A percentile compares a stretch with the other conserved stretches of the same genome.
Conservation (phyloP, 2,329 filamentous ascomycete genomes). For the Trichoderma aggressivum region DNA sequence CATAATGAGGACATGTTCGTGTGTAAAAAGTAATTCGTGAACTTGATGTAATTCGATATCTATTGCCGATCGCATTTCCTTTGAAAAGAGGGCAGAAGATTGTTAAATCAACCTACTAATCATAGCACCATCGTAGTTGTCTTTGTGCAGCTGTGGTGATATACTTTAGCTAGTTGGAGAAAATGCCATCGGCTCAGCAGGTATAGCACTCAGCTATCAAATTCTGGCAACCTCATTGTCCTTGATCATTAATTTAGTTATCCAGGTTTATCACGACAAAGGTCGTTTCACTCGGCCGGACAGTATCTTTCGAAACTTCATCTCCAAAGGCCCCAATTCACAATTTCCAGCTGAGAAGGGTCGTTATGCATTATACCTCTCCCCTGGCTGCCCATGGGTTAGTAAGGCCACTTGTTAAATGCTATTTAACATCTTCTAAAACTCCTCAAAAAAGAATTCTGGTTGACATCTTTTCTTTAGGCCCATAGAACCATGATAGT, state of each 20-base stretch:
- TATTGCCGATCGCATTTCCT: background rate
- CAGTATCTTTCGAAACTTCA: slow-evolving; percentile 52
- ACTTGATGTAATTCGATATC: background rate
- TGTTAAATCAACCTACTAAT: background rate
- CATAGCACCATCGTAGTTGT: too few relatives aligned
- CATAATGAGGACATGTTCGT: background rate
- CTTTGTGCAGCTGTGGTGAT: background rate
- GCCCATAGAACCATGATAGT: slow-evolving; percentile 73
- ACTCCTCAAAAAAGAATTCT: background rate
- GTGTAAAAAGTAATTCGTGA: too few relatives aligned
- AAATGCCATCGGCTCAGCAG: background rate
- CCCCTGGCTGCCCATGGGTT: slow-evolving; percentile 62
- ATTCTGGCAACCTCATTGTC: background rate
- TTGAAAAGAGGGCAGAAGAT: background rate
- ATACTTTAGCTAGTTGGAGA: background rate
- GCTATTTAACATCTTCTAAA: background rate
- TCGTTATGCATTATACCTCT: slow-evolving; percentile 61
- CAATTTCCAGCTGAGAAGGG: slow-evolving; percentile 56
- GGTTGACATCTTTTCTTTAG: slow-evolving; percentile 27
- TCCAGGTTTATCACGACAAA: slow-evolving; percentile 33
- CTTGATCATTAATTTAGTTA: background rate
- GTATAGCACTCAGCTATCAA: background rate
- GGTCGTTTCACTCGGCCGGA: slow-evolving; percentile 52
- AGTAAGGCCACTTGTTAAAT: background rate
- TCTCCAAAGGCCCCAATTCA: slow-evolving; percentile 50